phyloP scores from a whole-genome alignment of 2,329 filamentous ascomycete genomes.

The Magnaporthales sp. region DNA sequence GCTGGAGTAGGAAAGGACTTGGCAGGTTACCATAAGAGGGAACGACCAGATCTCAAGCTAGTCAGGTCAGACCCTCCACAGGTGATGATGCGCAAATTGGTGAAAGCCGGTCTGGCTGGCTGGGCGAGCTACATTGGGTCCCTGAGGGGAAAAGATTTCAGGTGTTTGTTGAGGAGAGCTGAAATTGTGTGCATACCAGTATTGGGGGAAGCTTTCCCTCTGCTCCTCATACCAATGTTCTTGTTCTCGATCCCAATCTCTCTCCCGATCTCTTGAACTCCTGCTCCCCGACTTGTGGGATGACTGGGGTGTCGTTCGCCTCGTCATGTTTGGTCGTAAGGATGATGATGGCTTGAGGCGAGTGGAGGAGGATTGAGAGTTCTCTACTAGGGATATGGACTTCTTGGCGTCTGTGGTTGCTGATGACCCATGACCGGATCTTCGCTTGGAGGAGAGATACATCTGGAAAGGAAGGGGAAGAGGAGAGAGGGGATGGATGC shows the following conservation, averaged over 20 bases:
- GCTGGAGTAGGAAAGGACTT: slow-evolving; percentile 6
- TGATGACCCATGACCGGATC: slow-evolving; percentile 43
- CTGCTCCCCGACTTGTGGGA: slow-evolving; percentile 37
- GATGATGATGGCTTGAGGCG: slow-evolving; percentile 28
- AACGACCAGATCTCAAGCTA: slow-evolving; percentile 4
- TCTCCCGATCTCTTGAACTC: slow-evolving; percentile 40
- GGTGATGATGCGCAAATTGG: no score
- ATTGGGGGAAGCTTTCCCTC: slow-evolving; percentile 56
- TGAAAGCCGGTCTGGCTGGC: no score
- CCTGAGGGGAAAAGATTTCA: background rate
- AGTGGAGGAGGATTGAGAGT: slow-evolving; percentile 18
- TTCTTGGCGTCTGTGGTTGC: slow-evolving; percentile 44
- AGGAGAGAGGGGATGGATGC: background rate
- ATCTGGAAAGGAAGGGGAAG: slow-evolving; percentile 21
- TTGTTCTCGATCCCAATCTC: slow-evolving; percentile 34
- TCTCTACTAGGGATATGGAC: slow-evolving; percentile 16
- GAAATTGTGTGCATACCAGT: slow-evolving; percentile 41
- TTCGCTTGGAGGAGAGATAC: slow-evolving; percentile 47
- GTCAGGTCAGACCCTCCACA: no score
- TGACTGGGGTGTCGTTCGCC: slow-evolving; percentile 29
- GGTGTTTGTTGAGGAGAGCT: slow-evolving; percentile 4
- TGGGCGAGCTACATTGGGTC: slow-evolving; percentile 5
- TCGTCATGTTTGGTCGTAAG: slow-evolving; percentile 21
- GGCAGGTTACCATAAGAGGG: background rate
- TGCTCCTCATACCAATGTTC: slow-evolving; percentile 45